Evolutionary conservation across 169 alveolate species (phyloP).

Genomic region (Cryptosporidium viatorum): DNA sequence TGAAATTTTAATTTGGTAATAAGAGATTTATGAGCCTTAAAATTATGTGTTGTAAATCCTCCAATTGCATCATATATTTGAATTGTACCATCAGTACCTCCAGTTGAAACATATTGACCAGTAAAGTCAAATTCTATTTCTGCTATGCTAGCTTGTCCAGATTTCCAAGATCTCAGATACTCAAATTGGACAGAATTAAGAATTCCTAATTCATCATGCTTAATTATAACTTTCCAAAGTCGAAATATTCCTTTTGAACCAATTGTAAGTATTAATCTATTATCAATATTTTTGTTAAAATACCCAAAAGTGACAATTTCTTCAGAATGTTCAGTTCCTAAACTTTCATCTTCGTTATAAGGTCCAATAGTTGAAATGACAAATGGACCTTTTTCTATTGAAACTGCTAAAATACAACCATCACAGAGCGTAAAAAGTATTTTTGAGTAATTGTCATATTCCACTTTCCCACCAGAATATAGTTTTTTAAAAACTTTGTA

Average conservation of each 20-base stretch:
- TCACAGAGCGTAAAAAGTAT: conserved; percentile 40
- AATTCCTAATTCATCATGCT: neutral
- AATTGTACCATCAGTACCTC: conserved; percentile 69
- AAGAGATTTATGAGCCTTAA: conserved; percentile 36
- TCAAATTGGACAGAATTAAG: conserved; percentile 8
- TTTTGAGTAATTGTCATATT: conserved; percentile 7
- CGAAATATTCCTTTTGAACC: conserved; percentile 64
- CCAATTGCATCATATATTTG: conserved; percentile 66
- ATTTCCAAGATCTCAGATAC: conserved; percentile 62
- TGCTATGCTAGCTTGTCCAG: conserved; percentile 23
- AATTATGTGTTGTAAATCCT: conserved; percentile 59
- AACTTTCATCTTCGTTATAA: conserved; percentile 16
- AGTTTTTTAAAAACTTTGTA: conserved; percentile 43
- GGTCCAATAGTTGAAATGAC: conserved; percentile 44
- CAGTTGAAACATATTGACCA: conserved; percentile 65
- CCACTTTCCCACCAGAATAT: conserved; percentile 66
- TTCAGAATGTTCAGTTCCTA: conserved; percentile 61
- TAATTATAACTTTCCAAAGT: conserved; percentile 33
- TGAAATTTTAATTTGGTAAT: conserved; percentile 64
- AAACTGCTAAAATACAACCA: conserved; percentile 47
- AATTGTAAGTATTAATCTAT: conserved; percentile 18
- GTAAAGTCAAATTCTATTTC: conserved; percentile 56
- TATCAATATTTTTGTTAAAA: neutral
- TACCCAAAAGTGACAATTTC: conserved; percentile 34
- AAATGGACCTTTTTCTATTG: conserved; percentile 61